These are phyloP conservation scores for Amanita fuliginea DNA, from an alignment of 768 basidiomycete genomes.

Conservation along the genomic window DNA sequence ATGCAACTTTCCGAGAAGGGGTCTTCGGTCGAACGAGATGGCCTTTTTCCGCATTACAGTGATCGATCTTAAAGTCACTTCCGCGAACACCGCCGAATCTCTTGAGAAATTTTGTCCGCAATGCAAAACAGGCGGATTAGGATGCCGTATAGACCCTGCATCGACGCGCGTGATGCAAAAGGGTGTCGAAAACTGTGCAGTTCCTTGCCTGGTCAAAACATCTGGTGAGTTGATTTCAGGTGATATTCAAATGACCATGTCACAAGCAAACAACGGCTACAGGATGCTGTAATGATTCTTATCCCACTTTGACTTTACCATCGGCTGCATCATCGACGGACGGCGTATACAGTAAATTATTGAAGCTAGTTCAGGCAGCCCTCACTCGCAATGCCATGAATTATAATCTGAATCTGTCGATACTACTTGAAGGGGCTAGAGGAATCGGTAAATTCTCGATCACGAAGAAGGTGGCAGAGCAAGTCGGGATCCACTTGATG, in stretches of 20 bases:
- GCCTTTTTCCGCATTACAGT: constrained; percentile 76
- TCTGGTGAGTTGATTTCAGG: neutral
- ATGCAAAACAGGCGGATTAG: constrained; percentile 56
- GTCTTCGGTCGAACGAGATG: constrained; percentile 28
- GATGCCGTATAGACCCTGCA: constrained; percentile 73
- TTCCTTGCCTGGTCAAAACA: constrained; percentile 25
- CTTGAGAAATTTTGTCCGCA: constrained; percentile 33
- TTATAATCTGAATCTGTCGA: constrained; percentile 54
- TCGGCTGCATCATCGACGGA: constrained; percentile 15
- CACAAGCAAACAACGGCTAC: neutral
- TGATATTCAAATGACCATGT: too few species aligned
- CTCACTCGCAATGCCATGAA: constrained; percentile 43
- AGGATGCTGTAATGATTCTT: neutral
- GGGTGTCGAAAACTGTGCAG: constrained; percentile 59
- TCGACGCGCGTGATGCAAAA: constrained; percentile 70
- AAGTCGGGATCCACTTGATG: constrained; percentile 65
- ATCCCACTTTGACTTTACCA: neutral
- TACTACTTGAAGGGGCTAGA: constrained; percentile 69
- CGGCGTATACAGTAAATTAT: constrained; percentile 35
- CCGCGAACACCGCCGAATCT: constrained; percentile 16
- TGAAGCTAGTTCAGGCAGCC: constrained; percentile 49
- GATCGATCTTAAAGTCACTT: constrained; percentile 52
- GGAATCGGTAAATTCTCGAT: constrained; percentile 76
- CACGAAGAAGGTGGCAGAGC: constrained; percentile 41
- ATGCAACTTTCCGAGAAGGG: constrained; percentile 11